Base-by-base conservation (phyloP, 1,284 basidiomycete genomes). In the Ustilago nuda region DNA sequence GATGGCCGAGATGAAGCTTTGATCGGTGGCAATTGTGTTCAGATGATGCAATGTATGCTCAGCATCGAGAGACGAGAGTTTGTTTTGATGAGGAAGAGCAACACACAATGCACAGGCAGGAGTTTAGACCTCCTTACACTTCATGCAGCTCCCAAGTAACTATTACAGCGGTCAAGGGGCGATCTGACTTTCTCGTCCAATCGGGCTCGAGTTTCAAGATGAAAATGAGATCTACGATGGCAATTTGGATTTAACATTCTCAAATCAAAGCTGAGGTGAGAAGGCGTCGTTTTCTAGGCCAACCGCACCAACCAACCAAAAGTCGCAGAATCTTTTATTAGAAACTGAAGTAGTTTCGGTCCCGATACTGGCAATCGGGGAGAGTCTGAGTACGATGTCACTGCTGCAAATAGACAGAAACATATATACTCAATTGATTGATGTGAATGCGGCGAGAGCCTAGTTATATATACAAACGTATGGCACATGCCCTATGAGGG, bases 321-420 rank as follows among this genome's bases (percentile, higher is more conserved):
- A 58, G 15, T 50, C 45, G 45, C 35, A 36, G 56, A 56, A 27
- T 27, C 23, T 62, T 35, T 56, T 46, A n/a, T n/a, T n/a, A n/a
- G n/a, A n/a, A n/a, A n/a, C n/a, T n/a, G n/a, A n/a, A n/a, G n/a
- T n/a, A n/a, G n/a, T n/a, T n/a, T n/a, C n/a, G n/a, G n/a, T n/a
- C n/a, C n/a, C n/a, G n/a, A n/a, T n/a, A n/a, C n/a, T n/a, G n/a
- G n/a, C n/a, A n/a, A n/a, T n/a, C n/a, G n/a, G n/a, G n/a, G n/a
- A n/a, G n/a, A n/a, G n/a, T n/a, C n/a, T n/a, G n/a, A n/a, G n/a
- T n/a, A n/a, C n/a, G n/a, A n/a, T n/a, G n/a, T n/a, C n/a, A n/a
- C n/a, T n/a, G n/a, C n/a, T n/a, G n/a, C n/a, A n/a, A n/a, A n/a
- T n/a, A n/a, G n/a, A n/a, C n/a, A n/a, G n/a, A n/a, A n/a, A n/a